A percentile compares a stretch with the other conserved stretches of the same genome.
phyloP scores from a whole-genome alignment of 306 rosid genomes.

The Prunus davidiana region DNA sequence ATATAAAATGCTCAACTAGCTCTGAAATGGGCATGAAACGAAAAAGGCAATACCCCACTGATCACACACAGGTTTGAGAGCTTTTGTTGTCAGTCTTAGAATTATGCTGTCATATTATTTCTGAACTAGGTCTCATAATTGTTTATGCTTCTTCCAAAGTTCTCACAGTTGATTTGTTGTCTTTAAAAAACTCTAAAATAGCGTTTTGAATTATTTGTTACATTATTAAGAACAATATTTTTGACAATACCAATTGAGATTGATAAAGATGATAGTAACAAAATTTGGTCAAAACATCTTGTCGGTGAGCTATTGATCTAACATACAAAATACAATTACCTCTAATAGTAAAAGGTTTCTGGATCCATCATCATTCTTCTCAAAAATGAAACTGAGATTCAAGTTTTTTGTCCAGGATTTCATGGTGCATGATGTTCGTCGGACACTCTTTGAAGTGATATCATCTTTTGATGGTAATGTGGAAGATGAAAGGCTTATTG shows the following conservation, averaged over 20 bases:
- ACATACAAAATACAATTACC: too few species aligned
- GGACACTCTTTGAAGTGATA: constrained; percentile 47
- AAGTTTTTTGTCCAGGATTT: constrained; percentile 44
- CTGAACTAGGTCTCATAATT: background rate
- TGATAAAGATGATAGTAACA: too few species aligned
- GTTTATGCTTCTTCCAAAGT: background rate
- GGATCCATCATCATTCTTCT: background rate
- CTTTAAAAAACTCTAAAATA: background rate
- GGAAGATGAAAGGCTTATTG: constrained; percentile 45
- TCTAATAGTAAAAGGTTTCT: background rate
- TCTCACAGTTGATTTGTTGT: background rate
- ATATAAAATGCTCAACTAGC: constrained; percentile 16
- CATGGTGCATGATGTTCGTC: constrained; percentile 55
- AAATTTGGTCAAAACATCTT: background rate
- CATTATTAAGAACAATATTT: too few species aligned
- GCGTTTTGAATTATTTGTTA: background rate
- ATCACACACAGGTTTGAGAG: constrained; percentile 75
- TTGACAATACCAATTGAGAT: too few species aligned
- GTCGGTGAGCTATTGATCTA: too few species aligned
- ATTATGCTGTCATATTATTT: background rate
- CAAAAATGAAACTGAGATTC: background rate
- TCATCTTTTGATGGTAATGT: constrained; percentile 49
- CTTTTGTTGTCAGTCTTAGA: background rate
- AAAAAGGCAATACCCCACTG: constrained; percentile 47
- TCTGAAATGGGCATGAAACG: constrained; percentile 30